Conservation (phyloP, 257 asterid species). For the Thymus quinquecostatus region DNA sequence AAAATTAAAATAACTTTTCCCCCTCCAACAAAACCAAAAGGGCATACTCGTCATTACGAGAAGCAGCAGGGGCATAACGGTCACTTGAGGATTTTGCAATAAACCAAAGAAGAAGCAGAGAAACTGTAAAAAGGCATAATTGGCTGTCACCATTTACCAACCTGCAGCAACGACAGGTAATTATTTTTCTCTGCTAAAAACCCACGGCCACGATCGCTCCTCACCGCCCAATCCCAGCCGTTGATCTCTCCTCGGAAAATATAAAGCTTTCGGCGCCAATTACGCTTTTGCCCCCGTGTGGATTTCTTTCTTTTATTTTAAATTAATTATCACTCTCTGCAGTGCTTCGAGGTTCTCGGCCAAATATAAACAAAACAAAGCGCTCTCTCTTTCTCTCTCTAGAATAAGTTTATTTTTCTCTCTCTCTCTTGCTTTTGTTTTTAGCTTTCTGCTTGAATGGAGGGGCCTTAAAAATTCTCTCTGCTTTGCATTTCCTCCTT, state of each 20-base stretch:
- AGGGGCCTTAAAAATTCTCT: conserved; percentile 57
- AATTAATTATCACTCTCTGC: neutral
- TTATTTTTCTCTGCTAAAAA: conserved; percentile 38
- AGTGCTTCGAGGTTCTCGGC: conserved; percentile 37
- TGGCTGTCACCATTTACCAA: conserved; percentile 55
- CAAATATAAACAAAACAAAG: conserved; percentile 36
- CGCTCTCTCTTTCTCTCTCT: conserved; percentile 30
- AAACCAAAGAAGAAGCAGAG: conserved; percentile 25
- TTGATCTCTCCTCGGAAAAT: conserved; percentile 21
- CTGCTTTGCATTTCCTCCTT: conserved; percentile 41
- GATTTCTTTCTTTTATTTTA: conserved; percentile 3
- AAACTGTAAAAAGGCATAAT: conserved; percentile 49
- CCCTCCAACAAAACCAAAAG: neutral
- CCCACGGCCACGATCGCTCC: conserved; percentile 30
- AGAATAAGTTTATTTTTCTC: neutral
- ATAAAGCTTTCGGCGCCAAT: neutral
- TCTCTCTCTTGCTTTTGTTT: conserved; percentile 31
- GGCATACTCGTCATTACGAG: neutral
- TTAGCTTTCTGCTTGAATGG: conserved; percentile 53
- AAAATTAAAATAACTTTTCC: neutral
- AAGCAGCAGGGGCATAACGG: conserved; percentile 8
- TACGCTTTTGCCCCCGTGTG: conserved; percentile 34
- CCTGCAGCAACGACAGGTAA: conserved; percentile 53
- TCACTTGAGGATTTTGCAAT: conserved; percentile 4
- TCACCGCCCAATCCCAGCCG: conserved; percentile 24